Conservation (phyloP, 2,329 filamentous ascomycete species). For the Madurella mycetomatis region DNA sequence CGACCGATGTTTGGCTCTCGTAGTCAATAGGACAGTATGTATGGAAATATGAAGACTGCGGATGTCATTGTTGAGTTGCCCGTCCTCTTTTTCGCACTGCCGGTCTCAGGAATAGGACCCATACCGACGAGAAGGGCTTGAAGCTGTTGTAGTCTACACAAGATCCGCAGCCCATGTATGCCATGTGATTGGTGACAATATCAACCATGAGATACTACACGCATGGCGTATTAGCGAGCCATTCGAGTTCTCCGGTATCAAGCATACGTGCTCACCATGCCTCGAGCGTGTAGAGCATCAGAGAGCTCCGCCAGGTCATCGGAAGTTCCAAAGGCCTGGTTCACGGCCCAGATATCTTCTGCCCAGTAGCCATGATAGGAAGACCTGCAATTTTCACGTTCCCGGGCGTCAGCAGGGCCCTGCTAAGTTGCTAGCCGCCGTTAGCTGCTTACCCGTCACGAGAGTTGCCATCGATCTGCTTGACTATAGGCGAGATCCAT, state of each 20-base stretch:
- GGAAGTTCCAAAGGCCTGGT: constrained; percentile 46
- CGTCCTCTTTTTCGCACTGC: not conserved
- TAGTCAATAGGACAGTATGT: constrained; percentile 51
- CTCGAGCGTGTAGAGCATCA: constrained; percentile 46
- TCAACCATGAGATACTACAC: constrained; percentile 54
- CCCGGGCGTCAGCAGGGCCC: constrained; percentile 7
- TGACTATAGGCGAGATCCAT: constrained; percentile 45
- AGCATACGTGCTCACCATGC: constrained; percentile 39
- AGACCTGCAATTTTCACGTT: constrained; percentile 24
- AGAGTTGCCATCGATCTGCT: constrained; percentile 38
- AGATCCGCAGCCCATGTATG: constrained; percentile 42
- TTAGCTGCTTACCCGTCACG: constrained; percentile 32
- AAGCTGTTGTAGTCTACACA: constrained; percentile 51
- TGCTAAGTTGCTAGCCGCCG: not conserved
- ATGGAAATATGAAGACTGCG: constrained; percentile 47
- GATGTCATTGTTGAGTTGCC: not conserved
- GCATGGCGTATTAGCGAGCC: not conserved
- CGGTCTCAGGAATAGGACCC: not conserved
- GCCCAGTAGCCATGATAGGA: constrained; percentile 51
- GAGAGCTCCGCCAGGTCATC: constrained; percentile 47
- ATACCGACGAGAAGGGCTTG: constrained; percentile 48
- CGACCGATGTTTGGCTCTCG: constrained; percentile 37
- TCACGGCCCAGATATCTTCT: constrained; percentile 46
- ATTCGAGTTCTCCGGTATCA: too few species aligned
- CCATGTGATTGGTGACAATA: constrained; percentile 55